Evolutionary conservation across 805 yeast species (phyloP).

Genomic region (Starmerella vitae): DNA sequence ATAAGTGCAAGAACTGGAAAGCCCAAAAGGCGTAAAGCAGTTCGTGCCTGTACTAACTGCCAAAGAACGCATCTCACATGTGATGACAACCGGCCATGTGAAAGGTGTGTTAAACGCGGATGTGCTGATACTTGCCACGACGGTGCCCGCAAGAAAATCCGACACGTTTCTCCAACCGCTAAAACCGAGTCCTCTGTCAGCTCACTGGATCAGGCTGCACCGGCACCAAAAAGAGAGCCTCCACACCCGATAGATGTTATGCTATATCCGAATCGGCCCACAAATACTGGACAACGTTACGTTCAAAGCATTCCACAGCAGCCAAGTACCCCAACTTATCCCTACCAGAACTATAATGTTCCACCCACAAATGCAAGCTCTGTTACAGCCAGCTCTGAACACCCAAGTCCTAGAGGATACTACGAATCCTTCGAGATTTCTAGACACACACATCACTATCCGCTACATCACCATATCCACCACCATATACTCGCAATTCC

Average conservation of each 20-base stretch:
- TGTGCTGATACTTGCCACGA: slow-evolving; percentile 62
- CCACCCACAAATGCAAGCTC: neutral
- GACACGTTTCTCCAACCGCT: no score
- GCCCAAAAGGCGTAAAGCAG: slow-evolving; percentile 49
- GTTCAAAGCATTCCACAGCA: no score
- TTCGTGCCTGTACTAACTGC: slow-evolving; percentile 83
- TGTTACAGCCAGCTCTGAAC: neutral
- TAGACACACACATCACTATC: neutral
- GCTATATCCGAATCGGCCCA: no score
- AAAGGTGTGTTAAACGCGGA: slow-evolving; percentile 60
- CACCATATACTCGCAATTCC: no score
- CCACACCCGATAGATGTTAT: no score
- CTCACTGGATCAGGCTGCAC: no score
- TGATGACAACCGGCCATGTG: slow-evolving; percentile 72
- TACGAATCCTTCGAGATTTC: neutral
- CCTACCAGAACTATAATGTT: no score
- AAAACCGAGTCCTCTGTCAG: no score
- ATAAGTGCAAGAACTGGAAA: slow-evolving; percentile 27
- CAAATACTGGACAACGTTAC: no score
- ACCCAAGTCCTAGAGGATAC: neutral
- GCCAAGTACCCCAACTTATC: no score
- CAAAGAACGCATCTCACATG: slow-evolving; percentile 87
- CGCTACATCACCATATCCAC: neutral
- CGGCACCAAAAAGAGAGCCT: no score
- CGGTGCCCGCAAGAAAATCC: slow-evolving; percentile 87